These are phyloP conservation scores for Aspergillus aculeatinus DNA, from an alignment of 2,329 filamentous ascomycete genomes.

Conservation along the genomic window DNA sequence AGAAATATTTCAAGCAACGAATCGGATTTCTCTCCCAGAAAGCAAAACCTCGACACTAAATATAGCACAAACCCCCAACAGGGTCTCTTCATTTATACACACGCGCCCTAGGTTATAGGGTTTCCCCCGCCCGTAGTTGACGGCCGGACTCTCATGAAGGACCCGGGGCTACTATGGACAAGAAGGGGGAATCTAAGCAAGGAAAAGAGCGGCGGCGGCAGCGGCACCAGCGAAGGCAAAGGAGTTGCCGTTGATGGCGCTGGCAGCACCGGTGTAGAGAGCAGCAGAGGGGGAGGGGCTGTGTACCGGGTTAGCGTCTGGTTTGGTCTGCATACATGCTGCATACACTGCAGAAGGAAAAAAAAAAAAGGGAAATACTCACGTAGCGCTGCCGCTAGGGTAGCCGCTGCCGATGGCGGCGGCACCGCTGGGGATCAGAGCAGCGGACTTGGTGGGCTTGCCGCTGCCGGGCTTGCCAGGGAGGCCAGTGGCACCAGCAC, in stretches of 20 bases:
- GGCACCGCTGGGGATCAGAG: conserved; percentile 21
- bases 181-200: conserved; percentile 33
- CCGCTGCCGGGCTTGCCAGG: conserved; percentile 10
- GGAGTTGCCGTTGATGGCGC: conserved; percentile 26
- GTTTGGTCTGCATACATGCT: not conserved
- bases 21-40: conserved; percentile 25
- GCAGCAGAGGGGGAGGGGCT: conserved; percentile 22
- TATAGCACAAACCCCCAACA: conserved; percentile 15
- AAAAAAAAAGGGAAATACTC: conserved; percentile 8
- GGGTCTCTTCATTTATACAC: conserved; percentile 10
- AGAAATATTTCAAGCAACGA: conserved; percentile 11
- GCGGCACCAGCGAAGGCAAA: conserved; percentile 33
- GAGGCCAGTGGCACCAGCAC: conserved; percentile 17
- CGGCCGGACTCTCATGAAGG: conserved; percentile 11
- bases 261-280: conserved; percentile 33
- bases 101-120: not conserved
- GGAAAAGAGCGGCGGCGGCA: conserved; percentile 32
- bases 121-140: conserved; percentile 7
- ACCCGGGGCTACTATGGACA: conserved; percentile 32
- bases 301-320: conserved; percentile 1
- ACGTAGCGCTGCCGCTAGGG: conserved; percentile 19
- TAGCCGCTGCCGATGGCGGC: conserved; percentile 14
- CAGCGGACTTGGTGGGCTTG: conserved; percentile 13
- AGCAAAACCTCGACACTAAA: conserved; percentile 21
- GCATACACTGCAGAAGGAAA: too few relatives aligned